Conservation (phyloP, 1,284 basidiomycete genomes). For the Heterobasidion occidentale region DNA sequence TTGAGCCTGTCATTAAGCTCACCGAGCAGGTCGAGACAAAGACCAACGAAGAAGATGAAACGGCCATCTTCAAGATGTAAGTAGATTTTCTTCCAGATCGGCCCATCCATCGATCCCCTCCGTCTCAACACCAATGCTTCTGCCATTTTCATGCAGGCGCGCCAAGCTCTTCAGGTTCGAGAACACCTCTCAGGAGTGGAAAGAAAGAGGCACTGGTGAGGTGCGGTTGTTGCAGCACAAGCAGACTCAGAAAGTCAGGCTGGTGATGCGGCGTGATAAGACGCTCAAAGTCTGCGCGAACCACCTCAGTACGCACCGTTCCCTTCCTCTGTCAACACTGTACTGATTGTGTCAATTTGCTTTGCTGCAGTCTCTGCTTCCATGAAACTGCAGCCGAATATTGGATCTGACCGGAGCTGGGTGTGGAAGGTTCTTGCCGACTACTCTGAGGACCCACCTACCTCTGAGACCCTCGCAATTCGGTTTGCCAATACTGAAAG, state of each 20-base stretch:
- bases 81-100: conserved; percentile 28
- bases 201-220: conserved; percentile 92
- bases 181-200: conserved; percentile 82
- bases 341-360: conserved; percentile 1
- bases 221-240: conserved; percentile 87
- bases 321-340: not conserved
- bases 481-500: conserved; percentile 97
- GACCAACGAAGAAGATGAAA: conserved; percentile 95
- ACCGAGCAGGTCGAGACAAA: conserved; percentile 95
- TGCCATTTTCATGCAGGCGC: conserved; percentile 52
- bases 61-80: conserved; percentile 93
- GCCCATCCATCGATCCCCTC: not conserved
- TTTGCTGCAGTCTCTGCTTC: conserved; percentile 66
- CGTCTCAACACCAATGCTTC: not conserved
- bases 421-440: conserved; percentile 98
- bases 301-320: conserved; percentile 73
- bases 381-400: conserved; percentile 96
- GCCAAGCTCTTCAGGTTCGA: conserved; percentile 99
- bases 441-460: conserved; percentile 84
- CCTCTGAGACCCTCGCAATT: conserved; percentile 93
- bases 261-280: conserved; percentile 99
- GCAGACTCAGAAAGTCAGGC: conserved; percentile 84
- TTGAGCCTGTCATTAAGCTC: conserved; percentile 95
- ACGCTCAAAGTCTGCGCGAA: conserved; percentile 99
- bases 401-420: conserved; percentile 99